Evolutionary conservation across 2,329 filamentous ascomycete species (phyloP).

Genomic region (Botryotinia convoluta): DNA sequence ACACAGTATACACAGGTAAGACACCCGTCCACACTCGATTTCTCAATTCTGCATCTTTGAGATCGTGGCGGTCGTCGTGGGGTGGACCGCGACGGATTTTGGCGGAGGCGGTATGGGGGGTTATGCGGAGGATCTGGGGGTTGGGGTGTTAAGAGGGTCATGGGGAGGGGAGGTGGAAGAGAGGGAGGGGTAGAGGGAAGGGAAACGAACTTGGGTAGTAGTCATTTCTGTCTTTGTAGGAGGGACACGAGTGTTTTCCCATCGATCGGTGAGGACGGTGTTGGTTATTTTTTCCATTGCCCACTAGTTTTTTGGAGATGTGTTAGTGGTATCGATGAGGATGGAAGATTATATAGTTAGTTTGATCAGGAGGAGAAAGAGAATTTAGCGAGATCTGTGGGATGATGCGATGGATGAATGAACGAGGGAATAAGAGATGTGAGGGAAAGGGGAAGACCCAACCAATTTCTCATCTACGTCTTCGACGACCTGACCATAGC

Average conservation of each 20-base stretch:
- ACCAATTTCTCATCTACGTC: conserved; percentile 65
- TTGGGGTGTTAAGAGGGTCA: background rate
- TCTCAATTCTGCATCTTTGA: conserved; percentile 45
- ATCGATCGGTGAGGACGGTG: conserved; percentile 65
- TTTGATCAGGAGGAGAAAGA: background rate
- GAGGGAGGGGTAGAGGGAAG: background rate
- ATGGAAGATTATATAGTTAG: background rate
- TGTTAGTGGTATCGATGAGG: background rate
- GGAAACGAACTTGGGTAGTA: conserved; percentile 49
- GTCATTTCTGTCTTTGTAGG: conserved; percentile 72
- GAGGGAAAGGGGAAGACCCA: background rate
- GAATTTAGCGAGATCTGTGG: background rate
- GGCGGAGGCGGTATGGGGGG: conserved; percentile 67
- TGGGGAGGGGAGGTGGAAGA: background rate
- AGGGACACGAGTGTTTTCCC: conserved; percentile 65
- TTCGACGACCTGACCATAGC: conserved; percentile 65
- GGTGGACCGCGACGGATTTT: conserved; percentile 69
- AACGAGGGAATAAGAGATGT: background rate
- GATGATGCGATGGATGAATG: background rate
- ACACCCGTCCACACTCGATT: conserved; percentile 54
- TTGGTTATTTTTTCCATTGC: conserved; percentile 79
- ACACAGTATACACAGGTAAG: conserved; percentile 59
- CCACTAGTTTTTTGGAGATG: conserved; percentile 43
- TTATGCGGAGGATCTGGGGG: conserved; percentile 61
- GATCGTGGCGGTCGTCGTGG: conserved; percentile 51